Evolutionary conservation across 2,329 filamentous ascomycete species (phyloP).

Genomic region (Aspergillus sp.): DNA sequence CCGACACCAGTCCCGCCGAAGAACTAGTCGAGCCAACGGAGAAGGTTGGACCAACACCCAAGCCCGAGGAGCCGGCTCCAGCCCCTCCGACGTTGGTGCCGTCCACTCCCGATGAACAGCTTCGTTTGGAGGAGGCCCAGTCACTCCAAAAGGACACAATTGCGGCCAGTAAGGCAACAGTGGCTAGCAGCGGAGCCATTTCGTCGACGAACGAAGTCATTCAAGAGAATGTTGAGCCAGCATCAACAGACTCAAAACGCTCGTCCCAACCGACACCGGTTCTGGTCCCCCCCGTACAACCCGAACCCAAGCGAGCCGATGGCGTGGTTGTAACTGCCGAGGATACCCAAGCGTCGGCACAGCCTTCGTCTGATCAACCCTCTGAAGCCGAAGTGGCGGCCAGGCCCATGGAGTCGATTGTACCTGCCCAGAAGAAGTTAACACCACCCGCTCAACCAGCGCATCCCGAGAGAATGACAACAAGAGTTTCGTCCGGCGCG

Average conservation of each 20-base stretch:
- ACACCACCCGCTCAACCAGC: conserved; percentile 27
- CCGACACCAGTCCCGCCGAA: conserved; percentile 72
- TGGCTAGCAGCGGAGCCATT: conserved; percentile 12
- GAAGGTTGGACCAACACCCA: conserved; percentile 39
- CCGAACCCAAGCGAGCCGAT: conserved; percentile 15
- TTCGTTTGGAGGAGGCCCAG: conserved; percentile 56
- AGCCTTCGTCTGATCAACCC: conserved; percentile 12
- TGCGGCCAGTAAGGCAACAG: conserved; percentile 20
- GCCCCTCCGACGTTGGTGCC: conserved; percentile 35
- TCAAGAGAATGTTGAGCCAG: conserved; percentile 20
- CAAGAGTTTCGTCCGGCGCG: conserved; percentile 67
- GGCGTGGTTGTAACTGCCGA: conserved; percentile 7
- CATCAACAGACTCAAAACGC: conserved; percentile 13
- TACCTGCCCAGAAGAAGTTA: conserved; percentile 23
- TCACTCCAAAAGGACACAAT: conserved; percentile 30
- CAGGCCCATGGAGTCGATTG: conserved; percentile 8
- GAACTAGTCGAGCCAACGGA: conserved; percentile 49
- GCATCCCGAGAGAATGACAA: conserved; percentile 60
- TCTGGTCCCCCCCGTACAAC: conserved; percentile 1
- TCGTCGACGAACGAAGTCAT: conserved; percentile 27
- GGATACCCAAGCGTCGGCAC: conserved; percentile 16
- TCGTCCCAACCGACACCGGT: conserved; percentile 19
- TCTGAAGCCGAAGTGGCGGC: conserved; percentile 11
- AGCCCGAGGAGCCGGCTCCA: conserved; percentile 22
- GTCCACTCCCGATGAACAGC: conserved; percentile 58